These are phyloP conservation scores for Xylariaceae sp. DNA, from an alignment of 2,329 filamentous ascomycete species.

Conservation along the genomic window DNA sequence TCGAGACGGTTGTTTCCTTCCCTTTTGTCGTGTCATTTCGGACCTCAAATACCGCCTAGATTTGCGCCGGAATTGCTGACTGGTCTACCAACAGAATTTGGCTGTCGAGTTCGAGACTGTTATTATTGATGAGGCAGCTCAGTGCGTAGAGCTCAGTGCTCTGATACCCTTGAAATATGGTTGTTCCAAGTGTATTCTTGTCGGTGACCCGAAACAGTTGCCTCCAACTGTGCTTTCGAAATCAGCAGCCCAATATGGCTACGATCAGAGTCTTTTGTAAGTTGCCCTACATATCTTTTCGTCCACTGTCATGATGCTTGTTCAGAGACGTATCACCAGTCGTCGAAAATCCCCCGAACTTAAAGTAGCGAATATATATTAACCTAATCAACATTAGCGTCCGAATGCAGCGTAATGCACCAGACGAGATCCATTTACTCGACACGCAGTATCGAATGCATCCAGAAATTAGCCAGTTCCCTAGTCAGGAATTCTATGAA, in stretches of 20 bases:
- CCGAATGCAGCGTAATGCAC: constrained; percentile 92
- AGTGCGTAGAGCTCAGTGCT: constrained; percentile 95
- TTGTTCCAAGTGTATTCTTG: constrained; percentile 92
- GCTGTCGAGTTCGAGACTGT: constrained; percentile 98
- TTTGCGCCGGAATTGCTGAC: too few relatives aligned
- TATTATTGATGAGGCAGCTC: constrained; percentile 95
- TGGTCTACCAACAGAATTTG: too few relatives aligned
- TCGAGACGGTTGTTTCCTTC: too few relatives aligned
- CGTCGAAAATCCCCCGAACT: too few relatives aligned
- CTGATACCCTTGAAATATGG: constrained; percentile 97
- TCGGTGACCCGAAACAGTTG: constrained; percentile 95
- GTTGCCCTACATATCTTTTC: too few relatives aligned
- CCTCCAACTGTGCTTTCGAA: constrained; percentile 94
- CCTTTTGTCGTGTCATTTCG: too few relatives aligned
- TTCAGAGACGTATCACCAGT: too few relatives aligned
- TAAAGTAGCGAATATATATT: too few relatives aligned
- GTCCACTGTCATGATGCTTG: too few relatives aligned
- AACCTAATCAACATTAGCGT: too few relatives aligned
- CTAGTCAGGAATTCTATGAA: constrained; percentile 90
- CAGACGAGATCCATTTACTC: constrained; percentile 84
- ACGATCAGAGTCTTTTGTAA: constrained; percentile 98
- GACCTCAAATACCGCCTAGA: too few relatives aligned
- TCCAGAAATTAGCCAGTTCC: constrained; percentile 89
- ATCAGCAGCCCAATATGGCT: constrained; percentile 86
- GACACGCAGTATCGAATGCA: constrained; percentile 99